Base-by-base conservation (phyloP, 208 protist genomes). In the Leptomonas seymouri region DNA sequence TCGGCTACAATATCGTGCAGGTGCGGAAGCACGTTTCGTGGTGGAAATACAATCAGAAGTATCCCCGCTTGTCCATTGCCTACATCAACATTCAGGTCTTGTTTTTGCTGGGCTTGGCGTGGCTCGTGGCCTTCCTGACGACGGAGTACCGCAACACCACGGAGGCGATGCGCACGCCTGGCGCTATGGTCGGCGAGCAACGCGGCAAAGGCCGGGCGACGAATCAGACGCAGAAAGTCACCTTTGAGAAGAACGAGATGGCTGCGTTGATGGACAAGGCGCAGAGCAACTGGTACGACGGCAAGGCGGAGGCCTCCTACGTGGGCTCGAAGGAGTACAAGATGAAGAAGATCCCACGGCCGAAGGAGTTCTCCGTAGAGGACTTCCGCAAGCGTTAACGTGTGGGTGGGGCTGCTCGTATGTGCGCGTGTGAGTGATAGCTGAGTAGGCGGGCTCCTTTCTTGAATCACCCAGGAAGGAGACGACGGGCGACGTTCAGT, bases 11-110 rank as follows among this genome's bases (percentile, higher is more conserved):
- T 59, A 76, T 95, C 7, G 86, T 95, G 72, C 86, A 91, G 66
- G 90, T 95, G 42, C 86, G 87, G 66, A 95, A 95, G 67, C 74
- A 89, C 62, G 84, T 92, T 45, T 93, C 90, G 51, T 95, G 90
- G 90, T 95, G 90, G 87, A 86, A 93, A 79, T 88, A 93, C 74
- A 91, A 93, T 62, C 90, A 89, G 56, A 84, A 87, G 61, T 85
- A 91, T 57, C 90, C 90, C 0, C 86, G 87, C 34, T 74, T 95
- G 44, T 95, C 90, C 25, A 34, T 93, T 8, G 86, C 86, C 20
- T 92, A 95, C 75, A 81, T 95, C 30, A 93, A 93, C 65, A 92
- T 93, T 48, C 90, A 95, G 50, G 74, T 93, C 7, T 36, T 93
- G 20, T 91, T 95, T 39, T 51, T 95, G 8, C 67, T 95, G 4